Evolutionary conservation across 257 asterid species (phyloP).

Genomic region (Nicotiana tabacum): DNA sequence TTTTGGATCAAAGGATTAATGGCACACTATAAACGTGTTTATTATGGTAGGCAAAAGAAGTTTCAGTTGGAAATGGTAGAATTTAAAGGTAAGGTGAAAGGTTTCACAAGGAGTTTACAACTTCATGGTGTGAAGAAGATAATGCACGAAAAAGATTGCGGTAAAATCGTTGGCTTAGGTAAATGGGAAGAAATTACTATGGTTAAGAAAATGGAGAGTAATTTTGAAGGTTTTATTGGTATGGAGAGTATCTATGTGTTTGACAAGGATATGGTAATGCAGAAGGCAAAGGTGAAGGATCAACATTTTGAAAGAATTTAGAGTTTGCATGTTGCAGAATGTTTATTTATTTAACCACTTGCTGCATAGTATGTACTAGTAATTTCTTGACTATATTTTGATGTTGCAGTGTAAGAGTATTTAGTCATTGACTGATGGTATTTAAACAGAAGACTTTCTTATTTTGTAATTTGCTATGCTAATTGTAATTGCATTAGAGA

Average conservation of each 20-base stretch:
- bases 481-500: too few relatives aligned
- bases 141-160: not conserved
- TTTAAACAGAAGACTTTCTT: too few relatives aligned
- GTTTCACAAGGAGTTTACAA: not conserved
- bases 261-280: not conserved
- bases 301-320: constrained; percentile 3
- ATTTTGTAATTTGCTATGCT: too few relatives aligned
- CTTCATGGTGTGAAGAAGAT: not conserved
- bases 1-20: not conserved
- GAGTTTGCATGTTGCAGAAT: not conserved
- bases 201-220: not conserved
- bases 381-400: not conserved
- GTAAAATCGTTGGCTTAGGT: too few relatives aligned
- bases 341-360: not conserved
- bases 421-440: too few relatives aligned
- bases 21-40: not conserved
- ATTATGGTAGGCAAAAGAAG: not conserved
- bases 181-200: not conserved
- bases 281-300: not conserved
- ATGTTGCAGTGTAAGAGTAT: not conserved
- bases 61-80: not conserved
- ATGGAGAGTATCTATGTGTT: not conserved
- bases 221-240: not conserved
- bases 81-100: not conserved
- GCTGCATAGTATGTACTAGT: not conserved